Evolutionary conservation across 2,329 filamentous ascomycete species (phyloP), one percentile per base, ranked within the genome.

Genomic region (Pseudogymnoascus sp.): DNA sequence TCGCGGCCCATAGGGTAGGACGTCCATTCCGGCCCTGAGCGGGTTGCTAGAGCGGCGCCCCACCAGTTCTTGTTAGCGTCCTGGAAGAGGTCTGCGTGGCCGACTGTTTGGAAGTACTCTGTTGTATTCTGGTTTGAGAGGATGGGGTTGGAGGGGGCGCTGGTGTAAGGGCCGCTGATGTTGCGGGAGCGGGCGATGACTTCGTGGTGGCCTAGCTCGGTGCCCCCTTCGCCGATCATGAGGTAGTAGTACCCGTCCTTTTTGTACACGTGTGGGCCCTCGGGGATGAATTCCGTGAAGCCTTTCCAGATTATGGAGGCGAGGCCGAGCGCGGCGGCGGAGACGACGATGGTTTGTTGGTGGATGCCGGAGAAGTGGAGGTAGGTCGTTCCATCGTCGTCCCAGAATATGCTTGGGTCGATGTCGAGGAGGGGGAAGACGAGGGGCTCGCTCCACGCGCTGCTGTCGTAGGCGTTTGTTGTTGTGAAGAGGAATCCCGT

Each of bases 21-120:
- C 0, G 28, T 69, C 65, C 71, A 81, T 14, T 71, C 71, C 0
- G 77, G 75, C 0, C 77, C 79, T 14, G 74, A 75, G 1, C 82
- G 74, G 0, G 78, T 80, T 0, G 78, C 74, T 1, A 85, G 70
- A 1, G 76, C 75, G 4, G 79, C 73, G 0, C 75, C 78, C 82
- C 81, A 84, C 83, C 83, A 85, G 31, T 80, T 77, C 14, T 8
- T 3, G 0, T 66, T 37, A 0, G 65, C 65, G 63, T 85, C 83
- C 58, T 82, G 78, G 64, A 86, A 84, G 1, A 85, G 64, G 65
- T 86, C 83, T 0, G 80, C 79, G 61, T 86, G 83, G 0, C 83
- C 83, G 0, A 83, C 78, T 1, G 81, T 81, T 65, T 85, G 82
- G 31, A 80, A 76, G 63, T 75, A 76, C 14, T 33, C 31, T 33